Evolutionary conservation across 164 flowering plant genomes (phyloP), one percentile per base, ranked within the genome.

Genomic region (Nelumbo lutea): DNA sequence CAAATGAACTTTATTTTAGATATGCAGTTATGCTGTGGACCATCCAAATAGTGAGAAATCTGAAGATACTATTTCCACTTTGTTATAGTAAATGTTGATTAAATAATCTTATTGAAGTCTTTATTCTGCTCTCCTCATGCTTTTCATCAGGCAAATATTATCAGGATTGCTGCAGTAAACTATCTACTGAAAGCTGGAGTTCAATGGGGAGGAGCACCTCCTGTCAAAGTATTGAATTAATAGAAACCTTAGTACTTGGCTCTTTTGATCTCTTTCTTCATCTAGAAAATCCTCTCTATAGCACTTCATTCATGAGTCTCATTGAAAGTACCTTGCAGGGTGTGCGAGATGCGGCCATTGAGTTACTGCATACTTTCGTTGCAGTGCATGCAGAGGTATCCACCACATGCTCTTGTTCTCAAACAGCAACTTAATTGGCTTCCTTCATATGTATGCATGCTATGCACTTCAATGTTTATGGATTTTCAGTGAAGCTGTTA

Each of bases 341-440:
- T 74, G 94, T 93, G 56, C 85, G 98, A 64, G 99, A 96, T 81
- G 93, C 91, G 9, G 90, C 98, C 70, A 91, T 96, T 70, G 98
- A 96, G 76, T 78, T 96, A 64, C 72, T 96, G 75, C 99, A 93
- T 66, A 79, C 95, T 63, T 81, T 96, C 40, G 97, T 96, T 39
- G 89, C 97, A 70, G 99, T 90, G 47, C 98, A 96, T 81, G 97
- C 99, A 45, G 96, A 96, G 99, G 99, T 93, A 84, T 43, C 41
- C 51, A 10, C n/a, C 44, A 44, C 45, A 27, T 40, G 15, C 11
- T 58, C 13, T 2, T 44, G 61, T 13, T 9, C 39, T 10, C 42
- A 2, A 38, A 56, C 8, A 27, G 27, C 27, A 50, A 42, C 7
- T 14, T 59, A 13, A 45, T 42, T 50, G 14, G 6, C 42, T 13